Conservation (phyloP, 2,329 filamentous ascomycete species). For the Stachybotrys chartarum region DNA sequence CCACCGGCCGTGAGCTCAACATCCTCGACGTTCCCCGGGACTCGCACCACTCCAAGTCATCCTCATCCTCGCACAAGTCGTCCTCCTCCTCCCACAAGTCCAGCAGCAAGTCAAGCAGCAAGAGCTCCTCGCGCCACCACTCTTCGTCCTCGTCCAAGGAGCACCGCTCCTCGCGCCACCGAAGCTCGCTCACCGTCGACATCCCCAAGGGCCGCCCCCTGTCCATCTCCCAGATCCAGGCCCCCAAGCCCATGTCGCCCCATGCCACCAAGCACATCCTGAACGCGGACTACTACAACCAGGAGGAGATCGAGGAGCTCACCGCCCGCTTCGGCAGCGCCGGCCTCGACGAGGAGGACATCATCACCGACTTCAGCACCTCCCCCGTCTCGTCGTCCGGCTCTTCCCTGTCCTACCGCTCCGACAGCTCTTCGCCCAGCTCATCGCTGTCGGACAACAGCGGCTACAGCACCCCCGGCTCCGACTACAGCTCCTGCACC, state of each 20-base stretch:
- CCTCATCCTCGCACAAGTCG: slow-evolving; percentile 38
- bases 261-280: slow-evolving; percentile 84
- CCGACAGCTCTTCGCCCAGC: slow-evolving; percentile 66
- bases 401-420: slow-evolving; percentile 65
- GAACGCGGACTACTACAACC: slow-evolving; percentile 67
- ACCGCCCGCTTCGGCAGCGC: slow-evolving; percentile 63
- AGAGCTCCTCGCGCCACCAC: slow-evolving; percentile 35
- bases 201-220: slow-evolving; percentile 85
- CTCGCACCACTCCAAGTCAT: slow-evolving; percentile 32
- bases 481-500: slow-evolving; percentile 73
- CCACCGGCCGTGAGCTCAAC: slow-evolving; percentile 94
- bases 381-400: slow-evolving; percentile 61
- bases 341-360: slow-evolving; percentile 50
- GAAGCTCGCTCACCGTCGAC: slow-evolving; percentile 49
- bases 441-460: slow-evolving; percentile 73
- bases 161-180: slow-evolving; percentile 35
- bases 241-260: slow-evolving; percentile 83
- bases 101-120: slow-evolving; percentile 26
- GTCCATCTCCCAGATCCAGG: slow-evolving; percentile 81
- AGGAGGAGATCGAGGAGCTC: slow-evolving; percentile 71
- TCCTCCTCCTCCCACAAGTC: slow-evolving; percentile 28
- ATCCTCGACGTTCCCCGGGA: slow-evolving; percentile 79
- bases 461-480: slow-evolving; percentile 73
- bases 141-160: slow-evolving; percentile 38
- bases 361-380: slow-evolving; percentile 46